Conservation (phyloP, 148 eudicot species). For the Nyssa sinensis region DNA sequence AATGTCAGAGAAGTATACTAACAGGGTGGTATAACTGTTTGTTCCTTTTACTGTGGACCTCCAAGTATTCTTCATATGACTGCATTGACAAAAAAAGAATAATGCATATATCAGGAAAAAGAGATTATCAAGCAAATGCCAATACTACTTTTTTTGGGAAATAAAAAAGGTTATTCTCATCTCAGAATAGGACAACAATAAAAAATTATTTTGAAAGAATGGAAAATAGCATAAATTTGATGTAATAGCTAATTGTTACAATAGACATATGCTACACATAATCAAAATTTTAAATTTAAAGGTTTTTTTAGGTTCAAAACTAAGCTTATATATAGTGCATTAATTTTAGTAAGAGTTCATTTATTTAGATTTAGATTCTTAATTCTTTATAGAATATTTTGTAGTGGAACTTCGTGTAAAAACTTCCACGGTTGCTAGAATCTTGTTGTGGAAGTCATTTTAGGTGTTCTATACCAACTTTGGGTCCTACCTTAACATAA, state of each 20-base stretch:
- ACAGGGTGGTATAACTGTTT: slow-evolving; percentile 43
- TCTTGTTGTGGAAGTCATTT: background rate
- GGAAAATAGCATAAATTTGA: background rate
- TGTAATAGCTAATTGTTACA: background rate
- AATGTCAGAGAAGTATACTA: slow-evolving; percentile 29
- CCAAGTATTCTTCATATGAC: slow-evolving; percentile 88
- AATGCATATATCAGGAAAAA: slow-evolving; percentile 6
- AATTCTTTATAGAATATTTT: background rate
- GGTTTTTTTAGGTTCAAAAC: background rate
- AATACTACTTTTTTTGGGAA: background rate
- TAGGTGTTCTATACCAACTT: background rate
- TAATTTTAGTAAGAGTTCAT: background rate
- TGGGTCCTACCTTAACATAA: too few species aligned
- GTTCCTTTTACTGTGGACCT: slow-evolving; percentile 57
- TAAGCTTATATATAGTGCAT: background rate
- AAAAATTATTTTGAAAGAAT: background rate
- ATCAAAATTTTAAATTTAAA: background rate
- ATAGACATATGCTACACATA: background rate
- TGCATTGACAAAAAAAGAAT: slow-evolving; percentile 32
- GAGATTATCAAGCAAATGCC: background rate
- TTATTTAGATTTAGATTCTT: background rate
- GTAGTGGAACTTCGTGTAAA: background rate
- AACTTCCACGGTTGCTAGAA: background rate
- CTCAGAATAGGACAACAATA: background rate
- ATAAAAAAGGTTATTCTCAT: too few species aligned